Conservation (phyloP, 768 basidiomycete species). For the Hericium coralloides region DNA sequence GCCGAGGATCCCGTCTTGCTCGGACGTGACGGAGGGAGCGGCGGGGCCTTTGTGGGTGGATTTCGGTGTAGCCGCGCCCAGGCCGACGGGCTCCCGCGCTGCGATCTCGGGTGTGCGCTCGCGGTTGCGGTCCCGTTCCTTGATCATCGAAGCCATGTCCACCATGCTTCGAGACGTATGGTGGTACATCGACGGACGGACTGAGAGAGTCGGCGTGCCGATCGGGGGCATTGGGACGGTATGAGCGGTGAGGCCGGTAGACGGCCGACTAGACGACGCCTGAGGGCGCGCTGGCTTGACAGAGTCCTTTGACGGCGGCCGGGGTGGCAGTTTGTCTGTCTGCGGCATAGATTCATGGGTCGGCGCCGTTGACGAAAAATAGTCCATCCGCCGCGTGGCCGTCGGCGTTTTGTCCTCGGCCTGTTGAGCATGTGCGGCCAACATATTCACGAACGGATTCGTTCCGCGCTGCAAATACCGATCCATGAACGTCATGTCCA, state of each 20-base stretch:
- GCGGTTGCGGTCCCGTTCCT: neutral
- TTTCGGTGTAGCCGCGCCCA: neutral
- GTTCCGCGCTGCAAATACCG: neutral
- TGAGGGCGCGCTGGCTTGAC: neutral
- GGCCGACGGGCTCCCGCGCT: conserved; percentile 1
- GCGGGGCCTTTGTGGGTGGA: neutral
- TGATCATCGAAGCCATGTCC: conserved; percentile 9
- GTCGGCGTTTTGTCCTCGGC: conserved; percentile 8
- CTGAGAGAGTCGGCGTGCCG: conserved; percentile 4
- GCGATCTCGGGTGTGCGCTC: conserved; percentile 2
- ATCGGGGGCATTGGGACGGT: neutral
- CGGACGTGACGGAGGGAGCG: neutral
- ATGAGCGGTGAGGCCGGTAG: neutral
- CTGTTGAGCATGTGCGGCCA: too few species aligned
- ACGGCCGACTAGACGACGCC: conserved; percentile 7
- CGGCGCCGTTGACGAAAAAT: conserved; percentile 20
- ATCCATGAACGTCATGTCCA: conserved; percentile 13
- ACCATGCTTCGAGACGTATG: conserved; percentile 12
- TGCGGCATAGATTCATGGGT: neutral
- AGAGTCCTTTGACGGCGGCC: neutral
- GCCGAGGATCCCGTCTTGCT: conserved; percentile 11
- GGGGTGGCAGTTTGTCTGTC: too few species aligned
- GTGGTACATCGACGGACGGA: conserved; percentile 7
- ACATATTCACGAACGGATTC: neutral
- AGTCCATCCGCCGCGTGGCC: conserved; percentile 13